These are phyloP conservation scores for Arctium lappa DNA, from an alignment of 129 eudicot genomes.

Conservation along the genomic window DNA sequence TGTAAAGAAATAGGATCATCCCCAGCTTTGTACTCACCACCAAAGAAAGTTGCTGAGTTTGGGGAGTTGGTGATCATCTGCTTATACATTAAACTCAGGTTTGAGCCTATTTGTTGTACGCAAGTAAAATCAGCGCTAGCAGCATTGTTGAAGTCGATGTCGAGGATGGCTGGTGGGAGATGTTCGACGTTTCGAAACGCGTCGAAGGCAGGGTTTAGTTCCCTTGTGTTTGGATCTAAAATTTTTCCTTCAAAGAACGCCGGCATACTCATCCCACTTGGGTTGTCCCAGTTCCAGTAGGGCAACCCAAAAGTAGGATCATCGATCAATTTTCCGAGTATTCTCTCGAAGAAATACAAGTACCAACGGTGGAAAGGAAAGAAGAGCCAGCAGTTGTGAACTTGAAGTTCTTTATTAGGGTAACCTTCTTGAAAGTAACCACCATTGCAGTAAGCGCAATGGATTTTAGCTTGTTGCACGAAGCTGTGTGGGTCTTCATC, in stretches of 20 bases:
- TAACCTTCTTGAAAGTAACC: constrained; percentile 28
- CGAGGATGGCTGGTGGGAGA: not conserved
- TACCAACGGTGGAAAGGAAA: constrained; percentile 41
- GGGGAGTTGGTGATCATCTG: not conserved
- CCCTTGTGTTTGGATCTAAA: not conserved
- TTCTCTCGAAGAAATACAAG: not conserved
- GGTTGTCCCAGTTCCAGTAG: too few species aligned
- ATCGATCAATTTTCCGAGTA: too few species aligned
- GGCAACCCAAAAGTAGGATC: too few species aligned
- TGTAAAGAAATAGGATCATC: not conserved
- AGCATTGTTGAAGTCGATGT: not conserved
- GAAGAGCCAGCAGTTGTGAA: constrained; percentile 44
- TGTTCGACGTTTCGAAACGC: not conserved
- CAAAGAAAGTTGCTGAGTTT: constrained; percentile 2
- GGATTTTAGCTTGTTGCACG: constrained; percentile 39
- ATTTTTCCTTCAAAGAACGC: not conserved
- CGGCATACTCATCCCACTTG: too few species aligned
- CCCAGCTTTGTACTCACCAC: not conserved
- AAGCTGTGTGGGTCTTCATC: not conserved
- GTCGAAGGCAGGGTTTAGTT: not conserved
- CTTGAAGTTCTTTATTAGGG: constrained; percentile 22
- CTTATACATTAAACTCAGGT: too few species aligned
- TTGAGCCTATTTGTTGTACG: too few species aligned
- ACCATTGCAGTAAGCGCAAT: constrained; percentile 40
- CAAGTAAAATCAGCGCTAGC: not conserved